A percentile compares a stretch with the other conserved stretches of the same genome.
Conservation (phyloP, 306 rosid genomes). For the Quercus ilex region DNA sequence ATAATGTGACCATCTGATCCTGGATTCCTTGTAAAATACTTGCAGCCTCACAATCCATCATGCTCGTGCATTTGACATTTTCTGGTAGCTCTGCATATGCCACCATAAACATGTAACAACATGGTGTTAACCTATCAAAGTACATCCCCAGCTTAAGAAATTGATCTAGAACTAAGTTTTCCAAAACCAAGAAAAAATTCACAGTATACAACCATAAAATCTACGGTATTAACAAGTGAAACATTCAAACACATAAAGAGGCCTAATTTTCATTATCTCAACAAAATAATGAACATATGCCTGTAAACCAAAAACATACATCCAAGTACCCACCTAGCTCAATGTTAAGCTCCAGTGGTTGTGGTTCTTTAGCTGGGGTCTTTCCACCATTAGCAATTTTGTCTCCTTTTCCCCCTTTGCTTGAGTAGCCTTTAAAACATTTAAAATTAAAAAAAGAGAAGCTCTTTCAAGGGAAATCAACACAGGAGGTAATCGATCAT, state of each 20-base stretch:
- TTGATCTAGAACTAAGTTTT: background rate
- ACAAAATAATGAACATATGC: slow-evolving; percentile 6
- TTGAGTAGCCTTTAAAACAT: slow-evolving; percentile 30
- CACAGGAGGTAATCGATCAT: background rate
- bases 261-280: background rate
- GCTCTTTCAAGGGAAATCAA: slow-evolving; percentile 9
- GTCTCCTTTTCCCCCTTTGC: slow-evolving; percentile 61
- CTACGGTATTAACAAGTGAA: too few relatives aligned
- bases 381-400: slow-evolving; percentile 44
- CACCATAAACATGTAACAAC: slow-evolving; percentile 1
- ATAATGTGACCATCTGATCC: slow-evolving; percentile 63
- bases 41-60: slow-evolving; percentile 86
- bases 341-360: slow-evolving; percentile 45
- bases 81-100: slow-evolving; percentile 65
- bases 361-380: slow-evolving; percentile 38
- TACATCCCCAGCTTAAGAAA: background rate
- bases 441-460: background rate
- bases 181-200: background rate
- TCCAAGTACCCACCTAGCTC: slow-evolving; percentile 57
- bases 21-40: slow-evolving; percentile 65
- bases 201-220: background rate
- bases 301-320: slow-evolving; percentile 6
- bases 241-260: too few relatives aligned
- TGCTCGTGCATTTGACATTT: slow-evolving; percentile 44
- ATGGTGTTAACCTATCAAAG: background rate